Conservation (phyloP, 441 rosid genomes). For the Erodium moschatum region DNA sequence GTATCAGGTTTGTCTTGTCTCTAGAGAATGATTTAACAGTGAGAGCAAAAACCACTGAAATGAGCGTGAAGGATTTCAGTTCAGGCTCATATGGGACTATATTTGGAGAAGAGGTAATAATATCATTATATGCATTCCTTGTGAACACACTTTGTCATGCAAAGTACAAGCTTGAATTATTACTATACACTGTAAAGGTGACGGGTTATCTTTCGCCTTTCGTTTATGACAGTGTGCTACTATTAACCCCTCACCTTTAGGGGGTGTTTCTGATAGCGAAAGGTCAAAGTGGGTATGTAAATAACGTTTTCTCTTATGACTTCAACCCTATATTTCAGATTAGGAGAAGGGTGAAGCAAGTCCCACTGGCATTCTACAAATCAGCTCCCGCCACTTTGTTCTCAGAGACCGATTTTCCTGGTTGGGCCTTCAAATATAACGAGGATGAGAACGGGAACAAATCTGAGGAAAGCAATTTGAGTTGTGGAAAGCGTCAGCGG, state of each 20-base stretch:
- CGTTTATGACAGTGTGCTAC: too few relatives aligned
- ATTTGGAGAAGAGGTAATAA: slow-evolving; percentile 80
- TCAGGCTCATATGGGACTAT: slow-evolving; percentile 86
- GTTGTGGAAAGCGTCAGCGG: slow-evolving; percentile 22
- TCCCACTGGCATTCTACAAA: slow-evolving; percentile 71
- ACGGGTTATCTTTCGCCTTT: too few relatives aligned
- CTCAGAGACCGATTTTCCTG: slow-evolving; percentile 57
- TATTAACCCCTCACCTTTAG: too few relatives aligned
- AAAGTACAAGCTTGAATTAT: too few relatives aligned
- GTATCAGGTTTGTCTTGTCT: slow-evolving; percentile 59
- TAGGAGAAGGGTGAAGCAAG: slow-evolving; percentile 79
- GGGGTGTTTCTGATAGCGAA: too few relatives aligned
- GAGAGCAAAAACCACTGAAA: slow-evolving; percentile 66
- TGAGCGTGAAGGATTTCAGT: slow-evolving; percentile 61
- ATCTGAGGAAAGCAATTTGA: neutral
- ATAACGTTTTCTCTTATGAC: too few relatives aligned
- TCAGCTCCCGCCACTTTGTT: slow-evolving; percentile 55
- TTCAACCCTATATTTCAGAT: slow-evolving; percentile 38
- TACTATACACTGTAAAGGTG: too few relatives aligned
- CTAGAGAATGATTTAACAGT: slow-evolving; percentile 80
- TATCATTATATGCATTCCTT: too few relatives aligned
- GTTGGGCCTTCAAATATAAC: slow-evolving; percentile 56
- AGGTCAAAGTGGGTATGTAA: too few relatives aligned
- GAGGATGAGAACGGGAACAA: slow-evolving; percentile 14
- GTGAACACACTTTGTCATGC: too few relatives aligned